Base-by-base conservation (phyloP, 495 filamentous ascomycete genomes). In the Friedmanniomyces simplex region DNA sequence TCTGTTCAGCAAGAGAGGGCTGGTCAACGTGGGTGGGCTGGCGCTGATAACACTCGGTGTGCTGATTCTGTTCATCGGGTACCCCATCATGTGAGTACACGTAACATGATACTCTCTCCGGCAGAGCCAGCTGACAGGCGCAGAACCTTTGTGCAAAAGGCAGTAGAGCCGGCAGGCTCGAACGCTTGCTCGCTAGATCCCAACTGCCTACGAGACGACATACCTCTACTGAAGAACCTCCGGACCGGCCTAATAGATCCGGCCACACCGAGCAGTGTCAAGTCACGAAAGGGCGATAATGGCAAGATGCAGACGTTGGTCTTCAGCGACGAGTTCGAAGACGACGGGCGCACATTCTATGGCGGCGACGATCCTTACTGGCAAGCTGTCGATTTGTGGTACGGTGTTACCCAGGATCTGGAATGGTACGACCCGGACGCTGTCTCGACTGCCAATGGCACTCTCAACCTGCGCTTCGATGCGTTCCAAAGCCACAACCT, bases 1-100 rank as follows among this genome's bases (percentile, higher is more conserved):
- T 61, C 73, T 88, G 28, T 87, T 80, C 62, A 83, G 82, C 36
- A 78, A 75, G 55, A 70, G 86, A 70, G 86, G 85, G 11, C 58
- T 86, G 13, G 61, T 81, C 36, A 89, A 90, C 62, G 65, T 88
- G 7, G 86, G 86, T 51, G 85, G 82, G 11, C 66, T 89, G 57
- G 69, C 63, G 14, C 57, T 89, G 3, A 69, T 88, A 37, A 80
- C 77, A 0, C 7, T 85, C 22, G 86, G 86, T 2, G 68, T 89
- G 39, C 65, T 89, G 57, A 65, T 77, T 1, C 68, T 89, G 24
- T 89, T 89, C 66, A 82, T 89, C 64, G 84, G 78, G 32, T 89
- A 88, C 64, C 86, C 85, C 42, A 71, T 87, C 52, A 72, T 87
- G 86, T 89, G 79, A 66, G 82, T 68, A 12, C 10, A 32, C 28